Conservation (phyloP, 2,329 filamentous ascomycete genomes). For the Lizonia empirigonia region DNA sequence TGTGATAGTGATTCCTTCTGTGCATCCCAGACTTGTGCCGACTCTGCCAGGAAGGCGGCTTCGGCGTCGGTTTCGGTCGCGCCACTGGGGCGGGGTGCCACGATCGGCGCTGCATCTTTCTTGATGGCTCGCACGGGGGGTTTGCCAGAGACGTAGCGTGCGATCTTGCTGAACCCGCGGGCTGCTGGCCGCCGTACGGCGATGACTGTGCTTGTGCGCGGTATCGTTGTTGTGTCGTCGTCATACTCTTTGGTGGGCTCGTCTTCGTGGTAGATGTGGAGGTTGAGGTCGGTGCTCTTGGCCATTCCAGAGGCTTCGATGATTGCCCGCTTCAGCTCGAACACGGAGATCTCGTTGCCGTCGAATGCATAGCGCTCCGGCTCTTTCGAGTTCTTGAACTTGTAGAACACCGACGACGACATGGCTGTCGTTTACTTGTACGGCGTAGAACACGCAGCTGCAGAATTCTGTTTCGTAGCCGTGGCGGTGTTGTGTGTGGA, state of each 20-base stretch:
- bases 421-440: constrained; percentile 54
- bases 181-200: constrained; percentile 83
- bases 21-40: constrained; percentile 89
- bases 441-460: constrained; percentile 7
- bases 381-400: constrained; percentile 99
- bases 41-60: constrained; percentile 87
- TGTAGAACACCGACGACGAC: constrained; percentile 99
- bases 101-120: constrained; percentile 63
- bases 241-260: constrained; percentile 87
- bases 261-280: constrained; percentile 92
- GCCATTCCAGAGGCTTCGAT: constrained; percentile 92
- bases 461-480: constrained; percentile 1
- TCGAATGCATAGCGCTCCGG: constrained; percentile 94
- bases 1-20: constrained; percentile 92
- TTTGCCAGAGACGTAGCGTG: constrained; percentile 94
- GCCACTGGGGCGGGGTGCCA: constrained; percentile 12
- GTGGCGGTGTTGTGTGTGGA: constrained; percentile 4
- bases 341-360: constrained; percentile 96
- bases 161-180: constrained; percentile 87
- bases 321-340: constrained; percentile 98
- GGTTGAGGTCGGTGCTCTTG: constrained; percentile 94
- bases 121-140: constrained; percentile 84
- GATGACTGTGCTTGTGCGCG: constrained; percentile 90
- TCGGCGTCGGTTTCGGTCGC: constrained; percentile 91
- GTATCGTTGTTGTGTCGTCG: constrained; percentile 97